Percentiles rank a stretch among this genome's conserved stretches.
Evolutionary conservation across 768 basidiomycete genomes (phyloP).

Genomic region (Russula griseocarnosa): DNA sequence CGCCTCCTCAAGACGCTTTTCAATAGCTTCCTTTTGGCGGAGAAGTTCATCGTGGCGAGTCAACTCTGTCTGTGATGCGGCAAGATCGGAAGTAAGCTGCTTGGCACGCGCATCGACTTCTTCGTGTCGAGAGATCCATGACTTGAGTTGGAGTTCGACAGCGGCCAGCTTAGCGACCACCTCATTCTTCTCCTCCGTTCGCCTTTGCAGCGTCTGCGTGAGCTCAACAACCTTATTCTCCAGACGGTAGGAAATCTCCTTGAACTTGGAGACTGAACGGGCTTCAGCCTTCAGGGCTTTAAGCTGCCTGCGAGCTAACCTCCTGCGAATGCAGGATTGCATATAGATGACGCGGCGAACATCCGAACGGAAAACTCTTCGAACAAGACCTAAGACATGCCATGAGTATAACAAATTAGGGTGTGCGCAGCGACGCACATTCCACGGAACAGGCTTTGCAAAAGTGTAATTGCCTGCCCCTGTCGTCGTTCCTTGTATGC

Average conservation of each 20-base stretch:
- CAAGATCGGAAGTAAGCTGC: conserved; percentile 65
- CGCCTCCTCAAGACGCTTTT: conserved; percentile 76
- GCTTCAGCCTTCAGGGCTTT: conserved; percentile 84
- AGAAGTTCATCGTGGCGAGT: conserved; percentile 71
- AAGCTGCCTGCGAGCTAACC: conserved; percentile 81
- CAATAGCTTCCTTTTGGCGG: conserved; percentile 69
- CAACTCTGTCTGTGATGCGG: conserved; percentile 66
- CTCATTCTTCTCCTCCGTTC: conserved; percentile 87
- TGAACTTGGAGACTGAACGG: conserved; percentile 95
- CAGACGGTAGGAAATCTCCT: conserved; percentile 94
- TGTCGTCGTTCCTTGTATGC: conserved; percentile 54
- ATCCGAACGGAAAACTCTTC: conserved; percentile 53
- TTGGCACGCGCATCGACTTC: conserved; percentile 75
- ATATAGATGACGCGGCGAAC: conserved; percentile 73
- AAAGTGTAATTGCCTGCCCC: conserved; percentile 55
- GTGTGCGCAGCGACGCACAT: conserved; percentile 52
- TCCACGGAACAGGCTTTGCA: conserved; percentile 87
- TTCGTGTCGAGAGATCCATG: conserved; percentile 84
- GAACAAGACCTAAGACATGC: conserved; percentile 43
- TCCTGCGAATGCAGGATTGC: conserved; percentile 89
- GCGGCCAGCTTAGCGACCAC: conserved; percentile 69
- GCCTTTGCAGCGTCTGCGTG: conserved; percentile 86
- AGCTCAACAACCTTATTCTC: conserved; percentile 99
- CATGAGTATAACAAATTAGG: conserved; percentile 9
- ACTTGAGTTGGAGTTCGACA: conserved; percentile 80